Conservation (phyloP, 2,329 filamentous ascomycete genomes). For the Coccinonectria pachysandricola region DNA sequence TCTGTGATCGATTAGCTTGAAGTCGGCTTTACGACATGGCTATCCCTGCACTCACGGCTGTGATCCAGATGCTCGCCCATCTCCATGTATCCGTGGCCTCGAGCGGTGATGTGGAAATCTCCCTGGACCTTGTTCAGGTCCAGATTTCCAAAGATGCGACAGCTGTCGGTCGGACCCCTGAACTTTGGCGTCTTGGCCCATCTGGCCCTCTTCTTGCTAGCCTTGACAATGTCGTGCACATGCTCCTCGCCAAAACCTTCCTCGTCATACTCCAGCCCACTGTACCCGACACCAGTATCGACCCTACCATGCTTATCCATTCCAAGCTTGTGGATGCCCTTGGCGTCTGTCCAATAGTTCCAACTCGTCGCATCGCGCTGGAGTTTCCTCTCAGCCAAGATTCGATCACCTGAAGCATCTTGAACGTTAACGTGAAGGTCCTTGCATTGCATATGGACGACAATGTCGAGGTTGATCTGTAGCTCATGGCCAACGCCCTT, state of each 20-base stretch:
- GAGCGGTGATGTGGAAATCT: conserved; percentile 93
- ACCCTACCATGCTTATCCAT: conserved; percentile 43
- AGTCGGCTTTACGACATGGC: too few relatives aligned
- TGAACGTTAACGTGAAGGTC: conserved; percentile 96
- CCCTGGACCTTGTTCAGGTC: conserved; percentile 95
- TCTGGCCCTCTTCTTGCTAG: conserved; percentile 52
- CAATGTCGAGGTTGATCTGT: conserved; percentile 93
- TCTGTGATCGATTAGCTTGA: conserved; percentile 34
- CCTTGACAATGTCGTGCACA: conserved; percentile 79
- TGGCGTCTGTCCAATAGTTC: conserved; percentile 67
- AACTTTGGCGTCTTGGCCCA: conserved; percentile 68
- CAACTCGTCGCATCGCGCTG: conserved; percentile 70
- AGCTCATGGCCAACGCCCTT: conserved; percentile 79
- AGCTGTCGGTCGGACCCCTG: conserved; percentile 55
- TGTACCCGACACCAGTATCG: conserved; percentile 48
- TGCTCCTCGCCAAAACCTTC: conserved; percentile 71
- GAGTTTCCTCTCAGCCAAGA: conserved; percentile 68
- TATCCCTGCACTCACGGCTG: conserved; percentile 42
- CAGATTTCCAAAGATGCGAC: conserved; percentile 80
- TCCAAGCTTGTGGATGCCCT: conserved; percentile 53
- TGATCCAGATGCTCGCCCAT: conserved; percentile 73
- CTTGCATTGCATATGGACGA: conserved; percentile 76
- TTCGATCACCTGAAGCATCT: conserved; percentile 85
- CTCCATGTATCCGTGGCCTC: conserved; percentile 90
- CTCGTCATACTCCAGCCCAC: conserved; percentile 37